Base-by-base conservation (phyloP, 305 asterid species). In the Fraxinus nigra region DNA sequence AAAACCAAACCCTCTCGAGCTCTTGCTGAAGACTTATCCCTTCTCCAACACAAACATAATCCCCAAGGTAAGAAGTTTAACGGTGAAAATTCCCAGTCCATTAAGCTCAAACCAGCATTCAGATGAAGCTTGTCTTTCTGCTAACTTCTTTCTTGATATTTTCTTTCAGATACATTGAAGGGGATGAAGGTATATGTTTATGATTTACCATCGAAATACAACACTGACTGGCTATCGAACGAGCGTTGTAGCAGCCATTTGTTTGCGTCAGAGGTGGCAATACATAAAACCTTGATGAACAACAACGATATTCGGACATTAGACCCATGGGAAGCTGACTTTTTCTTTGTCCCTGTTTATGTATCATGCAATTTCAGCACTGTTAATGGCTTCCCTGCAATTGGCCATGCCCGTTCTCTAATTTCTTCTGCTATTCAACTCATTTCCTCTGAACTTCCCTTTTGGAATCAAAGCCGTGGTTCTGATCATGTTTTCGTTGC, bases 291-390 rank as follows among this genome's bases (percentile, higher is more conserved):
- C 11, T 79, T 96, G 81, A 56, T 90, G 78, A 87, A 69, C 38
- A 30, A 16, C 35, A 91, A 91, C 72, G 89, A 90, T 3, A 84
- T 87, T 0, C 83, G 94, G 16, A 92, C 98, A 13, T 48, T 89
- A 26, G 92, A 94, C 83, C 94, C 97, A 0, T 80, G 33, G 87
- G 91, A 91, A 73, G 99, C 98, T 34, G 98, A 96, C 73, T 93
- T 92, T 48, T 96, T 96, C 97, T 96, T 92, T 83, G 94, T 94
- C 56, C 99, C 99, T 0, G 98, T 93, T 34, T 96, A 96, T 9
- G 97, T 94, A 0, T 91, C 99, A 1, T 96, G 98, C 88, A 90
- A 92, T 86, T 94, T 96, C 89, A 96, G 98, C 89, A 89, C 88
- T 8, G 86, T 90, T 69, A 95, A 95, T 85, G 99, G 99, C 28